Evolutionary conservation across 176 grass and related monocot species (phyloP).

Genomic region (Ampelocalamus luodianensis): DNA sequence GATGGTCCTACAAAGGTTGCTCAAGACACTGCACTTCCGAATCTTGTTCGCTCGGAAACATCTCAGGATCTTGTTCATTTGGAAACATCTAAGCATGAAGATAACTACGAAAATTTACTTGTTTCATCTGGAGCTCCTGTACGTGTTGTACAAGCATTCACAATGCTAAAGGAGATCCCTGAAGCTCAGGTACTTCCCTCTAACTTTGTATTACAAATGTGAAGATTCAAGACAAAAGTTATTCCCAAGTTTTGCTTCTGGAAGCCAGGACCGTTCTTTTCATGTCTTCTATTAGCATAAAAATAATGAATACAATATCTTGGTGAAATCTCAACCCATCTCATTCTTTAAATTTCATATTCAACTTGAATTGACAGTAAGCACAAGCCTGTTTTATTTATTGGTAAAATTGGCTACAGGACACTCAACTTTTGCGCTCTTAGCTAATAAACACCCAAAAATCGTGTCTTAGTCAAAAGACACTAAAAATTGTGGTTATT

Average conservation of each 20-base stretch:
- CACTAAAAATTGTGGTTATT: no score
- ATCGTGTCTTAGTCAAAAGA: no score
- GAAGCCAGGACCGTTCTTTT: background rate
- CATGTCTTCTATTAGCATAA: background rate
- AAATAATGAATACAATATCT: background rate
- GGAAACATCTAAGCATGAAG: conserved; percentile 37
- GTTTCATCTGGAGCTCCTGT: conserved; percentile 33
- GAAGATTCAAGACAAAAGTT: background rate
- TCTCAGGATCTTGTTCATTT: conserved; percentile 24
- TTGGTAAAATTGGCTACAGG: no score
- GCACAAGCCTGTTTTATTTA: background rate
- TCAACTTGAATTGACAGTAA: background rate
- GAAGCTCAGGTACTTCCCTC: conserved; percentile 50
- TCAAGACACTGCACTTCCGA: conserved; percentile 23
- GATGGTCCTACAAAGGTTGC: conserved; percentile 25
- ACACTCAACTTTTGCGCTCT: no score
- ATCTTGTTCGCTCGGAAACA: conserved; percentile 28
- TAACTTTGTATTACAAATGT: conserved; percentile 24
- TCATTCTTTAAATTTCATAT: background rate
- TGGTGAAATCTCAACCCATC: background rate
- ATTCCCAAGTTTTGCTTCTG: background rate
- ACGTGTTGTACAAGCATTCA: conserved; percentile 57
- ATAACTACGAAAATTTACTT: conserved; percentile 33
- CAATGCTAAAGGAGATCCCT: conserved; percentile 51
- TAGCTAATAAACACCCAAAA: no score